phyloP scores from a whole-genome alignment of 2,329 filamentous ascomycete genomes.

The Cadophora malorum region DNA sequence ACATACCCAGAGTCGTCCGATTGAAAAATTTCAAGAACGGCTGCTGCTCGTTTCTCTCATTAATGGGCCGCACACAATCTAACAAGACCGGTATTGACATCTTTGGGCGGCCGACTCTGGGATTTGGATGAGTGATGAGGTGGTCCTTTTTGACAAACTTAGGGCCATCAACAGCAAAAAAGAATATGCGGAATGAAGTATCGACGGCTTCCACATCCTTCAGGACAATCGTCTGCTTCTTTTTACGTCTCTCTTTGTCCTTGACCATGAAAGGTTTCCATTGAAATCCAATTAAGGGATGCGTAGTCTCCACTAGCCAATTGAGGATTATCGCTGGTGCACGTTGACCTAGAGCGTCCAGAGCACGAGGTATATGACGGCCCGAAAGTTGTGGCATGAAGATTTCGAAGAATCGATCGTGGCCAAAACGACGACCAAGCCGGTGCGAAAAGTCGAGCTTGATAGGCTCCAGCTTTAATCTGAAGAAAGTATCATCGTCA shows the following conservation, averaged over 20 bases:
- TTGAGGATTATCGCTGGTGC: constrained; percentile 47
- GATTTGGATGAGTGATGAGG: constrained; percentile 7
- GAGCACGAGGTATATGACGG: constrained; percentile 38
- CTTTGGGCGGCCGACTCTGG: constrained; percentile 21
- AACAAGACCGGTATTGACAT: constrained; percentile 53
- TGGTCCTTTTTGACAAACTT: constrained; percentile 15
- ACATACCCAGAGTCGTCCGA: constrained; percentile 59
- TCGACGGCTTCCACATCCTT: constrained; percentile 41
- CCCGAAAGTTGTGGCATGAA: constrained; percentile 54
- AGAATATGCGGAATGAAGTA: constrained; percentile 52
- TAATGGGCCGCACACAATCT: constrained; percentile 58
- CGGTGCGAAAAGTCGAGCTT: constrained; percentile 58
- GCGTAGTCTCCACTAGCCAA: constrained; percentile 47
- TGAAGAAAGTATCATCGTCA: constrained; percentile 51
- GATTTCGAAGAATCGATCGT: constrained; percentile 64
- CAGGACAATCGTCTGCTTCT: constrained; percentile 47
- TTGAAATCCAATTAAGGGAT: constrained; percentile 39
- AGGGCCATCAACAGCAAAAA: constrained; percentile 61
- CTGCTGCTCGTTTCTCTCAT: constrained; percentile 52
- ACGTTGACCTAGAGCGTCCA: constrained; percentile 45
- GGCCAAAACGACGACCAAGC: constrained; percentile 60
- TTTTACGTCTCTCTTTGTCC: constrained; percentile 36
- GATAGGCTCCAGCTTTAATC: constrained; percentile 55
- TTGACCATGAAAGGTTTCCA: constrained; percentile 44
- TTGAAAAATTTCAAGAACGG: constrained; percentile 63